These are phyloP conservation scores for Colletotrichum tofieldiae DNA, from an alignment of 2,329 filamentous ascomycete genomes.

Conservation along the genomic window DNA sequence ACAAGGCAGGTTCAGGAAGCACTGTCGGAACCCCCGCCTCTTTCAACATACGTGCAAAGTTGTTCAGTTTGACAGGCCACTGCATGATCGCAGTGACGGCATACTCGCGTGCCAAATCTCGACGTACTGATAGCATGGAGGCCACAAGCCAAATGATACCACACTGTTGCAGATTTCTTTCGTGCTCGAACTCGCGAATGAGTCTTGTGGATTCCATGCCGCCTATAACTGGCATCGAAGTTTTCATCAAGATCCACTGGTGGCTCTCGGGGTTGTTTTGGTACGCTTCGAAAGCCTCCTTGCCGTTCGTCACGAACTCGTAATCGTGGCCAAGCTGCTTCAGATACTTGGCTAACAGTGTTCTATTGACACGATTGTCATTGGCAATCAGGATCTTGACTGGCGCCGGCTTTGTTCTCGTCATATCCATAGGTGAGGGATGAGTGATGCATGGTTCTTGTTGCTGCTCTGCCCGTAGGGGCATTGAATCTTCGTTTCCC, in stretches of 20 bases:
- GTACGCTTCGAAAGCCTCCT: conserved; percentile 52
- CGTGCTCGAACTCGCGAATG: conserved; percentile 59
- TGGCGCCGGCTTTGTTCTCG: neutral
- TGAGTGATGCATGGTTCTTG: too few relatives aligned
- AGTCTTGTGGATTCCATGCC: conserved; percentile 56
- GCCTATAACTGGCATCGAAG: conserved; percentile 63
- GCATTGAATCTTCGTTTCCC: too few relatives aligned
- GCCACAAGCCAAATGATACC: conserved; percentile 52
- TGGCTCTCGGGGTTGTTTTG: conserved; percentile 46
- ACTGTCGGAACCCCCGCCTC: neutral
- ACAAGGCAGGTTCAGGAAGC: neutral
- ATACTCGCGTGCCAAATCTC: neutral
- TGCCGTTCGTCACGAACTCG: conserved; percentile 52
- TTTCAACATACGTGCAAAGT: neutral
- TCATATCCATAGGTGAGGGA: too few relatives aligned
- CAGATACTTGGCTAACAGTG: neutral
- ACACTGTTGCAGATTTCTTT: conserved; percentile 54
- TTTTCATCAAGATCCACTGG: conserved; percentile 54
- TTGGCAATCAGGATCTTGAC: conserved; percentile 6
- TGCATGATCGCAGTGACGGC: neutral
- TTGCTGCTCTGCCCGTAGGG: too few relatives aligned
- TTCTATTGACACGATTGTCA: neutral
- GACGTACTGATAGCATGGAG: neutral
- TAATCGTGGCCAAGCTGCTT: conserved; percentile 49
- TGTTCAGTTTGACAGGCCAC: neutral